Conservation (phyloP, 352 stramenopile genomes). For the Phytophthora melonis region DNA sequence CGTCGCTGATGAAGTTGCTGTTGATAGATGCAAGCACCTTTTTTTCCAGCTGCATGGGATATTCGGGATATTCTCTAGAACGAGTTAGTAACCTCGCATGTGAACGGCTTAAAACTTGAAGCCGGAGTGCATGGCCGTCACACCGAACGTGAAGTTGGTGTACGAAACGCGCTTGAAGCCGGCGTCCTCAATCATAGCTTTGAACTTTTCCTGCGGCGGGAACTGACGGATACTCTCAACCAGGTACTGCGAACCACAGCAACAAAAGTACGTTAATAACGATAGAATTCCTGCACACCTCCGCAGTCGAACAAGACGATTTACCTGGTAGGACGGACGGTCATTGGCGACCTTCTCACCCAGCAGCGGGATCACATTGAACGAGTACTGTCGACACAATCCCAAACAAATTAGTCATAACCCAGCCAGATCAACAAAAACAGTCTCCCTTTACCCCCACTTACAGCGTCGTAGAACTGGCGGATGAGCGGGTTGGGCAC, state of each 20-base stretch:
- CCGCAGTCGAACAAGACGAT: neutral
- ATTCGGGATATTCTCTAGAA: conserved; percentile 18
- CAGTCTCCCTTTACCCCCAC: conserved; percentile 10
- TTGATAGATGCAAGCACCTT: conserved; percentile 14
- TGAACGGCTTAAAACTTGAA: conserved; percentile 91
- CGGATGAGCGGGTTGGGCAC: conserved; percentile 94
- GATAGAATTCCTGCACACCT: too few species aligned
- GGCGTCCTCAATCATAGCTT: conserved; percentile 94
- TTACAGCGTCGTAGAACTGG: conserved; percentile 94
- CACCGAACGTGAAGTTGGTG: conserved; percentile 97
- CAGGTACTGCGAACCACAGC: conserved; percentile 87
- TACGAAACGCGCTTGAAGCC: conserved; percentile 95
- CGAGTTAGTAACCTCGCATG: conserved; percentile 5
- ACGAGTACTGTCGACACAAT: conserved; percentile 92
- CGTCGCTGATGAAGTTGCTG: conserved; percentile 10
- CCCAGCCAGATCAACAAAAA: neutral
- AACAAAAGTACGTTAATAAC: neutral
- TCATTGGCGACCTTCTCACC: conserved; percentile 97
- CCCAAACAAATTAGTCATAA: neutral
- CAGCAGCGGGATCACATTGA: conserved; percentile 97
- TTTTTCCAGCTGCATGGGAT: conserved; percentile 3
- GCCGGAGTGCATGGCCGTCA: conserved; percentile 97
- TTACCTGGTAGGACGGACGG: conserved; percentile 96
- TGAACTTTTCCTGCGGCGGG: conserved; percentile 96
- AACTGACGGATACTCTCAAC: conserved; percentile 99